Evolutionary conservation across 495 filamentous ascomycete species (phyloP), one percentile per base, ranked within the genome.

Genomic region (Polyplosphaeria fusca): DNA sequence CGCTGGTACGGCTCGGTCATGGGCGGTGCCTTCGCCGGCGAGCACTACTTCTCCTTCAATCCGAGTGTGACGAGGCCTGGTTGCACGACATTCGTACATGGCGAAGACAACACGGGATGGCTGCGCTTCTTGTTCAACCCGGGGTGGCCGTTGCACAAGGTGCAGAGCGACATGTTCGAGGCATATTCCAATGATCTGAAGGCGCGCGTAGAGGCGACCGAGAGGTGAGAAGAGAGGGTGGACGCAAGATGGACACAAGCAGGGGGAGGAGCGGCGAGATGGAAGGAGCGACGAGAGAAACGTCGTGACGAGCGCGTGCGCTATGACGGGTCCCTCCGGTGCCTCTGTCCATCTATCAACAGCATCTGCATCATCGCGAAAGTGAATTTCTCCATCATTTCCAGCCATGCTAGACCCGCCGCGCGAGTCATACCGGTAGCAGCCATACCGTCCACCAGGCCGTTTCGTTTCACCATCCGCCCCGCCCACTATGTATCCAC

Each of bases 21-120:
- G 4, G 3, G 20, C n/a, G 42, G 28, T 19, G 52, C 52, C 4
- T 45, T 55, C 27, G 5, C 23, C 2, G 52, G 52, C 7, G 25
- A 47, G 25, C 52, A 55, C 26, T 47, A 55, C 23, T 55, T 45
- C 22, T 5, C 19, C 2, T 55, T 35, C 20, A 3, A 22, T 26
- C 24, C 30, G 40, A 55, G 52, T 19, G 24, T 24, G 52, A 25
- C 2, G 3, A 46, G 16, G 3, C 52, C 52, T 37, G 52, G 40
- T 9, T 23, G 40, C 3, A 55, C 40, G n/a, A 55, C 40, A 9
- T 55, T 55, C 28, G 41, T 55, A 2, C 52, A 46, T 47, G 52
- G 52, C 3, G 52, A 55, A 28, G 42, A 35, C 9, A n/a, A 55
- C 25, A 39, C 3, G 7, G 52, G 40, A 19, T 47, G 52, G 52